phyloP scores from a whole-genome alignment of 2,329 filamentous ascomycete genomes.

The Colletotrichum eleusines region DNA sequence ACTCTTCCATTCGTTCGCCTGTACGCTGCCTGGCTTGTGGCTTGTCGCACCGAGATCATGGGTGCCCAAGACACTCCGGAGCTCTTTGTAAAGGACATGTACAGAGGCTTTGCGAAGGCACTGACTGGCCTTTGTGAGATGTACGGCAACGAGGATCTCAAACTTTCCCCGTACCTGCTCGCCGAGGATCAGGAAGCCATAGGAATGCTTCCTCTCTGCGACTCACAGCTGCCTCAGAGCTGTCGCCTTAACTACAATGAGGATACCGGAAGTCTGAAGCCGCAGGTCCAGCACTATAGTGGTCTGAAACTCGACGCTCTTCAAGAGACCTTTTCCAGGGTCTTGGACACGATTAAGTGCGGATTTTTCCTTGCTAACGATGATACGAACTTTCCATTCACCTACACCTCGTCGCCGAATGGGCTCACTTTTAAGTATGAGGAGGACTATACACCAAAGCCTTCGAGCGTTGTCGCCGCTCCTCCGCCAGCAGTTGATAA shows the following conservation, averaged over 20 bases:
- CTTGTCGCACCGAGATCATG: slow-evolving; percentile 59
- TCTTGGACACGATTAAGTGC: slow-evolving; percentile 62
- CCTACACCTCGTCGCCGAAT: slow-evolving; percentile 27
- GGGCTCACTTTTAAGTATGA: slow-evolving; percentile 35
- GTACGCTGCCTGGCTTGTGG: slow-evolving; percentile 66
- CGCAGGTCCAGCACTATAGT: slow-evolving; percentile 53
- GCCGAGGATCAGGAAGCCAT: slow-evolving; percentile 62
- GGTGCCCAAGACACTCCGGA: slow-evolving; percentile 60
- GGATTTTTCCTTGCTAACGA: slow-evolving; percentile 62
- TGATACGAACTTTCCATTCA: slow-evolving; percentile 33
- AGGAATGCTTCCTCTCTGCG: slow-evolving; percentile 58
- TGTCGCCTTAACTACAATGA: slow-evolving; percentile 55
- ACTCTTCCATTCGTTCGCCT: slow-evolving; percentile 66
- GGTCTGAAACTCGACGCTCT: slow-evolving; percentile 21
- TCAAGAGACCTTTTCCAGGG: slow-evolving; percentile 53
- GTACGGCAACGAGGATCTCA: slow-evolving; percentile 54
- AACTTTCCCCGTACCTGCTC: slow-evolving; percentile 62
- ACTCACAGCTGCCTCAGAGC: slow-evolving; percentile 52
- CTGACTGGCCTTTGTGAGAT: slow-evolving; percentile 63
- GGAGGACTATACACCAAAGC: slow-evolving; percentile 27
- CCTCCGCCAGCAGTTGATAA: slow-evolving; percentile 2
- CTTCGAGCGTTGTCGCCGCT: neutral
- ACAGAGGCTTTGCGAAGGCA: slow-evolving; percentile 59
- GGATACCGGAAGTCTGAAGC: slow-evolving; percentile 53
- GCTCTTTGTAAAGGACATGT: slow-evolving; percentile 59